Evolutionary conservation across 148 eudicot species (phyloP).

Genomic region (Limonium bicolor): DNA sequence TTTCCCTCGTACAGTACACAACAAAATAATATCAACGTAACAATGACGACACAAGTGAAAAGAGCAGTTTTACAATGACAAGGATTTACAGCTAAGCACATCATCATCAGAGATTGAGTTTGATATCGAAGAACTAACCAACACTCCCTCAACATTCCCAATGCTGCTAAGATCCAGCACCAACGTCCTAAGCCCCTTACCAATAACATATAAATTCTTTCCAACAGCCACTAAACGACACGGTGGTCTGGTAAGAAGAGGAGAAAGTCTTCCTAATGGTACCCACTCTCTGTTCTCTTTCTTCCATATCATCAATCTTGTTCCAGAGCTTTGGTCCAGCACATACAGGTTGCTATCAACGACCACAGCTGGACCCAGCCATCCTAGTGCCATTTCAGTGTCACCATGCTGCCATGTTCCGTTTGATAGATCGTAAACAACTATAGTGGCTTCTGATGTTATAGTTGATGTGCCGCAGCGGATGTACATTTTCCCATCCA

Average conservation of each 20-base stretch:
- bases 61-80: slow-evolving; percentile 47
- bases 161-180: slow-evolving; percentile 37
- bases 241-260: slow-evolving; percentile 50
- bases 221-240: slow-evolving; percentile 65
- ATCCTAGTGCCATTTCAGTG: slow-evolving; percentile 47
- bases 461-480: slow-evolving; percentile 38
- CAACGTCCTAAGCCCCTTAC: slow-evolving; percentile 62
- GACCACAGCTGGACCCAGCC: slow-evolving; percentile 70
- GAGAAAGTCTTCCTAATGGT: slow-evolving; percentile 38
- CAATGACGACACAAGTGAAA: too few species aligned
- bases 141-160: slow-evolving; percentile 26
- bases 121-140: slow-evolving; percentile 36
- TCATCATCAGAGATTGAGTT: slow-evolving; percentile 24
- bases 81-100: slow-evolving; percentile 54
- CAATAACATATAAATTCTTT: slow-evolving; percentile 43
- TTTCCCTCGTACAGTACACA: too few species aligned
- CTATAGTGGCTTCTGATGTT: slow-evolving; percentile 40
- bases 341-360: slow-evolving; percentile 42
- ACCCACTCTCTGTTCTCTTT: slow-evolving; percentile 47
- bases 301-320: slow-evolving; percentile 61
- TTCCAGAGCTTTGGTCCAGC: slow-evolving; percentile 67
- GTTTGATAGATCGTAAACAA: slow-evolving; percentile 46
- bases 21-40: too few species aligned
- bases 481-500: slow-evolving; percentile 49
- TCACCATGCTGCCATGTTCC: slow-evolving; percentile 51